Base-by-base conservation (phyloP, 306 rosid species). In the Vicia sativa region DNA sequence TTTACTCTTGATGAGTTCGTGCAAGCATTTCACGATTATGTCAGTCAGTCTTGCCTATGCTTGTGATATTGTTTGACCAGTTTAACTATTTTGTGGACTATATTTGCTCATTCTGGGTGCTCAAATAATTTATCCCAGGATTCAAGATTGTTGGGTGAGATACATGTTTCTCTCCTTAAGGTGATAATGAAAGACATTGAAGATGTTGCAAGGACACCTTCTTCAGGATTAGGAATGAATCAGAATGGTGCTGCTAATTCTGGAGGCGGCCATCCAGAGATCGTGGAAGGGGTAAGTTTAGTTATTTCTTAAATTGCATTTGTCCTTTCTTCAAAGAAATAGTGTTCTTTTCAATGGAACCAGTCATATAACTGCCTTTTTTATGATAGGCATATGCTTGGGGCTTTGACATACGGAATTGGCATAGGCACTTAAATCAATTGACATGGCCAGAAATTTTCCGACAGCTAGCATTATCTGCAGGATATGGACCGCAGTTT, bases 221-320 rank as follows among this genome's bases (percentile, higher is more conserved):
- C 83, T 71, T 54, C 86, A 53, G 97, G 96, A 78, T 70, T 93
- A 59, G 97, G 97, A 67, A 26, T 73, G 62, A 90, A 83, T 79
- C 98, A 93, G 78, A 81, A 82, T 68, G 91, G 91, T 67, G 86
- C 86, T 70, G 90, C 93, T 74, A 88, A 86, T 74, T 80, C 91
- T 58, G 97, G 96, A 70, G 98, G 97, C 63, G 98, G 98, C 69
- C 99, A 93, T 79, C 96, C 90, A 28, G 90, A 93, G 73, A 90
- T 90, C 79, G 97, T 93, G 59, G 99, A 86, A 85, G 99, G 99
- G 86, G 99, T 90, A 80, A 82, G 42, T 58, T 70, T 21, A 42
- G 13, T 57, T 64, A 25, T 35, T 78, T 58, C 23, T 10, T 56
- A 67, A 54, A 63, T 67, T 62, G 11, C 49, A 35, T 6, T 10